These are phyloP conservation scores for Trichoderma oligosporum DNA, from an alignment of 2,329 filamentous ascomycete genomes.

Conservation along the genomic window DNA sequence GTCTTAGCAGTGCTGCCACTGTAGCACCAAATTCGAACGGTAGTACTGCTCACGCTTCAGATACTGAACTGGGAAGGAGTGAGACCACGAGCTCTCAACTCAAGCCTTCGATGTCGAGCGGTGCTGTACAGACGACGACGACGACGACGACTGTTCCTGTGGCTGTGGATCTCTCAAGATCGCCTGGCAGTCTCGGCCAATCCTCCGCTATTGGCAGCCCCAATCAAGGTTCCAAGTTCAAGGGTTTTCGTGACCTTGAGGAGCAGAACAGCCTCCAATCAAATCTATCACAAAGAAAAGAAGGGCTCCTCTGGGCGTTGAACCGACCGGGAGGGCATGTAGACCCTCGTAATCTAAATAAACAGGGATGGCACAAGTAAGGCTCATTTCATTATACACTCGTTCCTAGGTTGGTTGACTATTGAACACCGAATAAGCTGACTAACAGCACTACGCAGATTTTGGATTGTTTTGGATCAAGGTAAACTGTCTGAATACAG, in stretches of 20 bases:
- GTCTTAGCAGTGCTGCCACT: slow-evolving; percentile 37
- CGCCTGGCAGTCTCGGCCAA: slow-evolving; percentile 52
- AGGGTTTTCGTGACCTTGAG: slow-evolving; percentile 87
- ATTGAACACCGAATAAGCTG: neutral
- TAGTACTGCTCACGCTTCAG: slow-evolving; percentile 50
- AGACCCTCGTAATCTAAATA: slow-evolving; percentile 91
- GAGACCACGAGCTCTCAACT: slow-evolving; percentile 66
- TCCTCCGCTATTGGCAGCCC: slow-evolving; percentile 47
- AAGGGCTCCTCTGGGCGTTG: slow-evolving; percentile 90
- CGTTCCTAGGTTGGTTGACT: neutral
- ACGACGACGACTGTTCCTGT: slow-evolving; percentile 24
- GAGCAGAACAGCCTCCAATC: slow-evolving; percentile 65
- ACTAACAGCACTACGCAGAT: slow-evolving; percentile 51
- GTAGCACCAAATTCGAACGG: slow-evolving; percentile 40
- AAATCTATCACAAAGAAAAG: slow-evolving; percentile 67
- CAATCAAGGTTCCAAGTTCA: slow-evolving; percentile 63
- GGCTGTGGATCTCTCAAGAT: slow-evolving; percentile 49
- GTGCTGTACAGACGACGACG: slow-evolving; percentile 32
- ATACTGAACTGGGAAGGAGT: slow-evolving; percentile 66
- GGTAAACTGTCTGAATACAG: slow-evolving; percentile 97
- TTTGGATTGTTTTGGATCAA: slow-evolving; percentile 97
- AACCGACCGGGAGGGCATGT: slow-evolving; percentile 91
- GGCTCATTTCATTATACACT: slow-evolving; percentile 37
- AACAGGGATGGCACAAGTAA: slow-evolving; percentile 98
- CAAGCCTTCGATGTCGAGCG: slow-evolving; percentile 48